Evolutionary conservation across 2,329 filamentous ascomycete genomes (phyloP).

Genomic region (Colletotrichum paranaense): DNA sequence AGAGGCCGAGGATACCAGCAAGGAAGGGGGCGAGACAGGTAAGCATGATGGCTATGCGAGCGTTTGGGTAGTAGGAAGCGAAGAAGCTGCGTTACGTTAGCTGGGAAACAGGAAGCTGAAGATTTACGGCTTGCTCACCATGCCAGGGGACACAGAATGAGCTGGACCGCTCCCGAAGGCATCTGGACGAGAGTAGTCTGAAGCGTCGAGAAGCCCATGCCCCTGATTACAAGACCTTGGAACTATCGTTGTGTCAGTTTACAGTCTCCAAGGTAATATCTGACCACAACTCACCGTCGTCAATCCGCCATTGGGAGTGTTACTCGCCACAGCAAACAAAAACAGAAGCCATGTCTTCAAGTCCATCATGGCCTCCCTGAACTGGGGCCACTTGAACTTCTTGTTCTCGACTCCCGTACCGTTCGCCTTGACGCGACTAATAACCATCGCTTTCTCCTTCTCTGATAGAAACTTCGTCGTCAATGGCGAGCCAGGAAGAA

Average conservation of each 20-base stretch:
- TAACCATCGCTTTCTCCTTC: constrained; percentile 73
- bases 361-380: constrained; percentile 61
- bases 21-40: constrained; percentile 36
- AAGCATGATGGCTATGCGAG: constrained; percentile 36
- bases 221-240: constrained; percentile 73
- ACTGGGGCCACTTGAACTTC: constrained; percentile 75
- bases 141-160: constrained; percentile 28
- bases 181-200: constrained; percentile 73
- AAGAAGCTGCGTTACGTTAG: constrained; percentile 9
- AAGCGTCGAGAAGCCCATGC: constrained; percentile 70
- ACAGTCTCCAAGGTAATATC: neutral
- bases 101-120: too few relatives aligned
- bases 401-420: constrained; percentile 81
- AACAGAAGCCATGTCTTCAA: constrained; percentile 70
- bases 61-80: constrained; percentile 30
- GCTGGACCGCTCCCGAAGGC: constrained; percentile 63
- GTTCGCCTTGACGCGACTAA: constrained; percentile 79
- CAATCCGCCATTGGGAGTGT: constrained; percentile 63
- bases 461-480: constrained; percentile 65
- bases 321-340: constrained; percentile 69
- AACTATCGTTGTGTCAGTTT: constrained; percentile 66
- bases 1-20: constrained; percentile 31
- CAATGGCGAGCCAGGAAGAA: constrained; percentile 67
- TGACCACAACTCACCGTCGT: neutral
- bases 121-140: neutral